Percentiles rank a stretch among this genome's conserved stretches.
phyloP scores from a whole-genome alignment of 371 early-diverging fungal species.

The Basidiobolus meristosporus region DNA sequence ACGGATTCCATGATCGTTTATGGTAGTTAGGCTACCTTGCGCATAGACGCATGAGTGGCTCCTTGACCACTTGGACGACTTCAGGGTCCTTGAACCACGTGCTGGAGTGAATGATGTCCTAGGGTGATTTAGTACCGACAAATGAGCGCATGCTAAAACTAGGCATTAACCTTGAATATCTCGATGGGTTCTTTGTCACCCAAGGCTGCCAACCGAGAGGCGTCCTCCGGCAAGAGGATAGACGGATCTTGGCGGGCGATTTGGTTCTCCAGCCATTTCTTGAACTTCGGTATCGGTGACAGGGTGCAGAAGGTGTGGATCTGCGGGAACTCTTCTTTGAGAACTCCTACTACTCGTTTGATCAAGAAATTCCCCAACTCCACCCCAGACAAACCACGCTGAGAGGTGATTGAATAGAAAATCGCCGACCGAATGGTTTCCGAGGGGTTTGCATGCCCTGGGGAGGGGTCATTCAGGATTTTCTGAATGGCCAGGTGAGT shows the following conservation, averaged over 20 bases:
- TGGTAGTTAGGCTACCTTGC: conserved; percentile 36
- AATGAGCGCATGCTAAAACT: too few relatives aligned
- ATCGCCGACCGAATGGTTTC: conserved; percentile 36
- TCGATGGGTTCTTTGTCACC: not conserved
- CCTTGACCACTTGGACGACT: conserved; percentile 16
- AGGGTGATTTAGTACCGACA: too few relatives aligned
- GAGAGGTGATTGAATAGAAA: conserved; percentile 79
- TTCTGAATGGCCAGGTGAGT: conserved; percentile 6
- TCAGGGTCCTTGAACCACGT: conserved; percentile 9
- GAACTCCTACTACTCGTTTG: conserved; percentile 56
- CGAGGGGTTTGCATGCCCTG: conserved; percentile 6
- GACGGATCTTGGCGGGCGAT: conserved; percentile 4
- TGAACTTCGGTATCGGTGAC: conserved; percentile 71
- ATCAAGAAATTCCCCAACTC: conserved; percentile 74
- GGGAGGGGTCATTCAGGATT: conserved; percentile 34
- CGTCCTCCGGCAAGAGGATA: conserved; percentile 8
- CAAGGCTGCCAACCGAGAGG: conserved; percentile 1
- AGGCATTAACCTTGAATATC: not conserved
- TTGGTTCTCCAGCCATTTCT: conserved; percentile 38
- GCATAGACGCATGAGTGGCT: conserved; percentile 41
- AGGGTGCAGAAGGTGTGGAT: conserved; percentile 62
- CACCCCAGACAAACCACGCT: conserved; percentile 59
- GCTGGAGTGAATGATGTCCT: not conserved
- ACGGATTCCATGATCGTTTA: conserved; percentile 6
- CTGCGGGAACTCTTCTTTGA: conserved; percentile 36